These are phyloP conservation scores for Hypoxylon fragiforme DNA, from an alignment of 495 filamentous ascomycete genomes.

Conservation along the genomic window DNA sequence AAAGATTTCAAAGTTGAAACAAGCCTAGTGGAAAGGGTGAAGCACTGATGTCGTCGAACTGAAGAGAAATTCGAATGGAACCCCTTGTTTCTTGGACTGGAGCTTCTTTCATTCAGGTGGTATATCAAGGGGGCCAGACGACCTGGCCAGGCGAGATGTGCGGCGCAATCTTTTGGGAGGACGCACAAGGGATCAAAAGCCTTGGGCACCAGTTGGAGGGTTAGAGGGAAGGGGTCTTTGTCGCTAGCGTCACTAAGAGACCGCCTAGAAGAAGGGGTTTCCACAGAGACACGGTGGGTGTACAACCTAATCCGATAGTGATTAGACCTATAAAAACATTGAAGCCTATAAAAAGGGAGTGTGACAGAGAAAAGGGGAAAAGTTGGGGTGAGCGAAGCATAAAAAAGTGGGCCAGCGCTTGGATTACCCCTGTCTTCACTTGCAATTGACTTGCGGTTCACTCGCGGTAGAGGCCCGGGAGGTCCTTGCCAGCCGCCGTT, in stretches of 20 bases:
- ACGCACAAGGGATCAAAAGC: conserved; percentile 17
- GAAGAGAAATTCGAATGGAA: conserved; percentile 27
- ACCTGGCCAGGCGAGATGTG: conserved; percentile 12
- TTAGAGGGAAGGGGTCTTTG: conserved; percentile 21
- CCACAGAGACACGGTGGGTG: conserved; percentile 15
- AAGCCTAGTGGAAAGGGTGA: conserved; percentile 29
- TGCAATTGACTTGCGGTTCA: background rate
- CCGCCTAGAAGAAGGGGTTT: conserved; percentile 16
- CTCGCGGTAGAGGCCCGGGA: conserved; percentile 20
- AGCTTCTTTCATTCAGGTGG: conserved; percentile 11
- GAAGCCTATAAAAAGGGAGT: background rate
- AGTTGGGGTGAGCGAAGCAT: conserved; percentile 22
- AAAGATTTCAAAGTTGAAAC: conserved; percentile 29
- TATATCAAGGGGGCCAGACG: conserved; percentile 13
- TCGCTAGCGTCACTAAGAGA: background rate
- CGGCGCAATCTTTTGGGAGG: conserved; percentile 25
- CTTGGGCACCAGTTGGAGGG: conserved; percentile 25
- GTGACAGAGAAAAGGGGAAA: conserved; percentile 13
- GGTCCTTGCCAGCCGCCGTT: conserved; percentile 9
- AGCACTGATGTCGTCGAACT: conserved; percentile 33
- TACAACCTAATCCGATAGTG: background rate
- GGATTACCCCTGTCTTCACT: conserved; percentile 16
- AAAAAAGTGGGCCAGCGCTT: conserved; percentile 13
- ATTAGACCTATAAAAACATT: background rate
- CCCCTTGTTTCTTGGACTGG: conserved; percentile 20